Base-by-base conservation (phyloP, 345 rosid genomes). In the Cardamine resedifolia region DNA sequence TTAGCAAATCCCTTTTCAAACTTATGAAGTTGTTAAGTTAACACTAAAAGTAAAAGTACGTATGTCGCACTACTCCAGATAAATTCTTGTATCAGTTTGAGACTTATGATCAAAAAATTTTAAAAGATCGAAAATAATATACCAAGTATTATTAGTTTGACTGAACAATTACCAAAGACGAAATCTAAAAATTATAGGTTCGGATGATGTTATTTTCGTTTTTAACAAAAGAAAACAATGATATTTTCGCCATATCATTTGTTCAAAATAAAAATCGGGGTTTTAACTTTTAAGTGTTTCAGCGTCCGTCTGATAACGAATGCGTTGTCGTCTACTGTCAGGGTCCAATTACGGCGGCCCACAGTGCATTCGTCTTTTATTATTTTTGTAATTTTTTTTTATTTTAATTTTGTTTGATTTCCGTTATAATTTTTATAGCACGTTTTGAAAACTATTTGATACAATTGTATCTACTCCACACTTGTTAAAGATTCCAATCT, bases 401-500 rank as follows among this genome's bases (percentile, higher is more conserved):
- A n/a, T n/a, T n/a, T n/a, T n/a, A n/a, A n/a, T n/a, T 71, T 39
- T 21, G 28, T 41, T 14, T 44, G 11, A 30, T 61, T 61, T 26
- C 10, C 36, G 12, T 48, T 15, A 47, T 47, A 14, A 19, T 73
- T 64, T 73, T 64, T 73, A 47, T 73, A 34, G 52, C 77, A 73
- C 77, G 77, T 66, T 57, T 59, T 47, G 26, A 19, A 52, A 36
- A 58, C 66, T 65, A 57, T 65, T 66, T 16, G 38, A 71, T 38
- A 10, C 77, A 56, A 34, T 20, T 41, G 59, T 66, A 66, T 57
- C 72, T 57, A 47, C 77, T 34, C 50, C 49, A 73, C 64, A 18
- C 5, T 41, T 44, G 6, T 16, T 64, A 72, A 15, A 53, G 70
- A 38, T 63, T 72, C 24, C 9, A 9, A 44, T n/a, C 47, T 10